These are phyloP conservation scores for Globisporangium emineosum DNA, from an alignment of 352 stramenopile species.

Conservation along the genomic window DNA sequence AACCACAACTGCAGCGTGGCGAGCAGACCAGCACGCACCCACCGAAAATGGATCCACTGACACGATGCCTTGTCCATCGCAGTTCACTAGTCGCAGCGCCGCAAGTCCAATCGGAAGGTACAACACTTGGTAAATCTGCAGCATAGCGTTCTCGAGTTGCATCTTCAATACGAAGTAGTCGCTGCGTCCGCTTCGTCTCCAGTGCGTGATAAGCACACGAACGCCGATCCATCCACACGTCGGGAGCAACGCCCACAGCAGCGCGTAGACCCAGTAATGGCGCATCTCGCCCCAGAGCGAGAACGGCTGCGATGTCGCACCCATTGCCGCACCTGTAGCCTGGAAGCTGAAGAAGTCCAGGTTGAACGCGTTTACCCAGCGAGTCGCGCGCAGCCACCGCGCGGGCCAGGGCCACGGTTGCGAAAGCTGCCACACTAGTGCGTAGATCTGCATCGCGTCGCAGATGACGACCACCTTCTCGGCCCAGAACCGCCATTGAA, in stretches of 20 bases:
- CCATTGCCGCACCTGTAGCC: constrained; percentile 50
- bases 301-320: constrained; percentile 47
- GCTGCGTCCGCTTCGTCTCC: constrained; percentile 18
- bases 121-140: constrained; percentile 43
- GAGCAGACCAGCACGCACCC: constrained; percentile 24
- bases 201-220: constrained; percentile 10
- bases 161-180: constrained; percentile 28
- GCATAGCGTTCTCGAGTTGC: constrained; percentile 42
- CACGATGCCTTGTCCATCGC: constrained; percentile 31
- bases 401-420: constrained; percentile 73
- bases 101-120: constrained; percentile 62
- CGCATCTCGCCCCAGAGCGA: constrained; percentile 61
- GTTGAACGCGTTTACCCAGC: constrained; percentile 52
- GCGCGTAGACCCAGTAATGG: constrained; percentile 58
- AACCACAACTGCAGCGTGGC: constrained; percentile 28
- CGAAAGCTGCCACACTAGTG: constrained; percentile 74
- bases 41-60: constrained; percentile 45
- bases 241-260: constrained; percentile 35
- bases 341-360: constrained; percentile 55
- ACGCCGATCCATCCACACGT: constrained; percentile 12
- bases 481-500: constrained; percentile 50
- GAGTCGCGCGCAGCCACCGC: constrained; percentile 45
- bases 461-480: constrained; percentile 47
- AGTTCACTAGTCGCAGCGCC: constrained; percentile 60
- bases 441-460: constrained; percentile 59